These are phyloP conservation scores for Sporothrix protearum DNA, from an alignment of 2,329 filamentous ascomycete genomes.

Conservation along the genomic window DNA sequence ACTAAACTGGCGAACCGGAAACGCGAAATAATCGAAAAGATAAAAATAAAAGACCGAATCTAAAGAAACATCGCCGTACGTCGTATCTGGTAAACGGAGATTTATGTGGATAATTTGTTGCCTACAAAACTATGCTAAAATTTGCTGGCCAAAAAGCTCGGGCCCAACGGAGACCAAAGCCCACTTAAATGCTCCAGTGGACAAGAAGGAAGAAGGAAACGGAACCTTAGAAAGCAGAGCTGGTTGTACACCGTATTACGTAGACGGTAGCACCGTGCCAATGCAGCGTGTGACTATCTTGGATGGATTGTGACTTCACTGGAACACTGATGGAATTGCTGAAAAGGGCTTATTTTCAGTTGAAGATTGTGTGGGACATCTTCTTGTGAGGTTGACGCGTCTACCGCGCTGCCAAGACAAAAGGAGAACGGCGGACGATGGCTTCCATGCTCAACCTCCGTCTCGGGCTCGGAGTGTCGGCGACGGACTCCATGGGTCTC, in stretches of 20 bases:
- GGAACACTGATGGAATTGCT: background rate
- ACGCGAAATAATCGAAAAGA: slow-evolving; percentile 4
- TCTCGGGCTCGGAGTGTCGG: background rate
- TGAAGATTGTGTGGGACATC: background rate
- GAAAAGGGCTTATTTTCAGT: too few species aligned
- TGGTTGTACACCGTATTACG: background rate
- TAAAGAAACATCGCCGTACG: background rate
- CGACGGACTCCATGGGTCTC: too few species aligned
- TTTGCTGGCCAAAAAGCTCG: background rate
- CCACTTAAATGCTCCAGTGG: background rate
- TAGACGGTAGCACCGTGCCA: background rate
- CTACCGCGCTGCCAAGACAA: background rate
- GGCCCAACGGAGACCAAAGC: background rate
- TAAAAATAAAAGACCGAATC: background rate
- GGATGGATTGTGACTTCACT: background rate
- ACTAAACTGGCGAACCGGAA: background rate
- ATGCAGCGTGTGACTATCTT: background rate
- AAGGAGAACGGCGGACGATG: background rate
- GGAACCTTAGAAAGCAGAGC: background rate
- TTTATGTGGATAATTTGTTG: background rate
- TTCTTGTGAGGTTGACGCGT: background rate
- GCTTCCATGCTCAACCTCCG: background rate
- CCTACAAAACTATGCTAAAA: background rate
- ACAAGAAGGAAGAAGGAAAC: background rate
- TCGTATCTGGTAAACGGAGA: background rate